These are phyloP conservation scores for Verticillium nonalfalfae DNA, from an alignment of 2,329 filamentous ascomycete genomes.

Conservation along the genomic window DNA sequence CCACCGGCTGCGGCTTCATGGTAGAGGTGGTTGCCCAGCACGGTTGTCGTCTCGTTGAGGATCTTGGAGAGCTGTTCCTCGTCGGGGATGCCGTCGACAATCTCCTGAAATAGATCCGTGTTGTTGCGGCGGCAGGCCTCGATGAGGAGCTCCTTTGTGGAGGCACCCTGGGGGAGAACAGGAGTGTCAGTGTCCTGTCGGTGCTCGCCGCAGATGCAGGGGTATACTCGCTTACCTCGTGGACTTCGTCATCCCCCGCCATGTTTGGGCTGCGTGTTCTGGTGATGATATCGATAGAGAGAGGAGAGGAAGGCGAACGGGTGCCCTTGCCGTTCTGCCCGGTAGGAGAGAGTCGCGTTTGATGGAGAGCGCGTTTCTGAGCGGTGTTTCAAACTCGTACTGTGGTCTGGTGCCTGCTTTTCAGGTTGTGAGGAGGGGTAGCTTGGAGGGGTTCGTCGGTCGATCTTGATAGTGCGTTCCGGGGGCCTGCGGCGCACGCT, in stretches of 20 bases:
- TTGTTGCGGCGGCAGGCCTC: constrained; percentile 94
- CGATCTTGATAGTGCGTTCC: background rate
- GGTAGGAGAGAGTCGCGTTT: background rate
- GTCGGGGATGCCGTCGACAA: constrained; percentile 55
- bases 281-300: background rate
- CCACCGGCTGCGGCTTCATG: constrained; percentile 84
- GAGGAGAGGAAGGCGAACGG: background rate
- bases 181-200: background rate
- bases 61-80: constrained; percentile 65
- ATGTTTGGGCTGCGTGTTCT: constrained; percentile 7
- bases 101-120: constrained; percentile 71
- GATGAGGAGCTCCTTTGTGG: constrained; percentile 76
- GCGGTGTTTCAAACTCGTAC: background rate
- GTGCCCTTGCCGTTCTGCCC: background rate
- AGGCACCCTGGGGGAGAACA: constrained; percentile 62
- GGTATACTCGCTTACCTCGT: constrained; percentile 19
- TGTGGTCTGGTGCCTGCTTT: background rate
- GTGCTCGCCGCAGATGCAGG: background rate
- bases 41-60: constrained; percentile 79
- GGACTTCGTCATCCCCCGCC: constrained; percentile 24
- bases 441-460: background rate
- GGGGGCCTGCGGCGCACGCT: background rate
- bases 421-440: background rate
- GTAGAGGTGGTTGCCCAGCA: constrained; percentile 81
- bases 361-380: background rate